A percentile compares a stretch with the other conserved stretches of the same genome.
phyloP scores from a whole-genome alignment of 805 yeast genomes.

The Barnettozyma pratensis region DNA sequence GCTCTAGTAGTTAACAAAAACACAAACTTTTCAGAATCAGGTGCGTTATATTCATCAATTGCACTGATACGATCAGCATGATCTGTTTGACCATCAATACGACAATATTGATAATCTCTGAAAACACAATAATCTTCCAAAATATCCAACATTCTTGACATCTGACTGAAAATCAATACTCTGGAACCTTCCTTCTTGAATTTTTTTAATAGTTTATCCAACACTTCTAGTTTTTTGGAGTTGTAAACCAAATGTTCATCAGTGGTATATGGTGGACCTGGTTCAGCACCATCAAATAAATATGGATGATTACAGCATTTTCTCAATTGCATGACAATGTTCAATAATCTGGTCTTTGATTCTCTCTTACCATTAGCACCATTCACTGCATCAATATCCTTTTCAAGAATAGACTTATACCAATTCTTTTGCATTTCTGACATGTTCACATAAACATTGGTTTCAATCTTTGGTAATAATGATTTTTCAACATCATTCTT shows the following conservation, averaged over 20 bases:
- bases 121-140: slow-evolving; percentile 74
- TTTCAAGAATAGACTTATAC: slow-evolving; percentile 72
- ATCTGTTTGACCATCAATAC: slow-evolving; percentile 82
- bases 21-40: slow-evolving; percentile 66
- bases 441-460: slow-evolving; percentile 71
- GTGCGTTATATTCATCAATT: slow-evolving; percentile 76
- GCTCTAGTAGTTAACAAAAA: slow-evolving; percentile 80
- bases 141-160: slow-evolving; percentile 78
- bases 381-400: slow-evolving; percentile 80
- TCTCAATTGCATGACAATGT: slow-evolving; percentile 80
- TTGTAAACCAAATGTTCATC: slow-evolving; percentile 78
- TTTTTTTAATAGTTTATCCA: slow-evolving; percentile 61
- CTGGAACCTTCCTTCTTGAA: slow-evolving; percentile 67
- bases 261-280: slow-evolving; percentile 84
- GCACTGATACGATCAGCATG: slow-evolving; percentile 71
- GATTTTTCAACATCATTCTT: slow-evolving; percentile 81
- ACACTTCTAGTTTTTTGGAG: slow-evolving; percentile 64
- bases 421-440: slow-evolving; percentile 73
- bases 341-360: slow-evolving; percentile 67
- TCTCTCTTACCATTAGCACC: slow-evolving; percentile 76
- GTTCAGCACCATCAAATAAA: slow-evolving; percentile 82
- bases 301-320: slow-evolving; percentile 87
- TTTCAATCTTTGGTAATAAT: slow-evolving; percentile 67
- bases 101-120: slow-evolving; percentile 64
- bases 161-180: slow-evolving; percentile 75